Base-by-base conservation (phyloP, 2,329 filamentous ascomycete genomes). In the Atkinsonella texensis region DNA sequence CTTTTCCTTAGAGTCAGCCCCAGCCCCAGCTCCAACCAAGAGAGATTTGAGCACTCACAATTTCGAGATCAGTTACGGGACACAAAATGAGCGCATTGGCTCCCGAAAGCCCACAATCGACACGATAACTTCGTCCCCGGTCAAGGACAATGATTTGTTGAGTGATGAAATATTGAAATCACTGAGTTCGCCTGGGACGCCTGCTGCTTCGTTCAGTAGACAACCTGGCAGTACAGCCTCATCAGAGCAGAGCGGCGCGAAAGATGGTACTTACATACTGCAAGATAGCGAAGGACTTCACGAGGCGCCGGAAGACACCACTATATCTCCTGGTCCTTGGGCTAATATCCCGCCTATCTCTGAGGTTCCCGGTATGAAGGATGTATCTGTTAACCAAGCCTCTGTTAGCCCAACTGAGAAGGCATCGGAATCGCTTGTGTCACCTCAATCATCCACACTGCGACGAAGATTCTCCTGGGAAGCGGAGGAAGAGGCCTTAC, bases 141-240 rank as follows among this genome's bases (percentile, higher is more conserved):
- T 83, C 53, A 79, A 83, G 57, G 85, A 89, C 59, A 89, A 79
- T 59, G 86, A 90, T 57, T 74, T 78, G 52, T 64, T 90, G 46
- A 76, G 81, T 31, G 83, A 87, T 53, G 87, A 90, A 59, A 90
- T 90, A 51, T 80, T 88, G 50, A 80, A 79, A 53, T 85, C 81
- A 42, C 70, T 90, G 2, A 82, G 75, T 51, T 76, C 82, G 0
- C 62, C 70, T 12, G 67, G 67, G 13, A 55, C 45, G 32, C 43
- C 59, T 39, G 42, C 53, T 6, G 51, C 60, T 1, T 51, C 23
- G 52, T 56, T 31, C 51, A 53, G 17, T 9, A 40, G 11, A 9
- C 54, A 52, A 13, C 56, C 58, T 9, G 56, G 54, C 18, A 45
- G 54, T 7, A 53, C 56, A 23, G 53, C 53, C 12, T 54, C 62